Percentiles rank a stretch among this genome's conserved stretches.
phyloP scores from a whole-genome alignment of 345 rosid species.

The Salix koriyanagi region DNA sequence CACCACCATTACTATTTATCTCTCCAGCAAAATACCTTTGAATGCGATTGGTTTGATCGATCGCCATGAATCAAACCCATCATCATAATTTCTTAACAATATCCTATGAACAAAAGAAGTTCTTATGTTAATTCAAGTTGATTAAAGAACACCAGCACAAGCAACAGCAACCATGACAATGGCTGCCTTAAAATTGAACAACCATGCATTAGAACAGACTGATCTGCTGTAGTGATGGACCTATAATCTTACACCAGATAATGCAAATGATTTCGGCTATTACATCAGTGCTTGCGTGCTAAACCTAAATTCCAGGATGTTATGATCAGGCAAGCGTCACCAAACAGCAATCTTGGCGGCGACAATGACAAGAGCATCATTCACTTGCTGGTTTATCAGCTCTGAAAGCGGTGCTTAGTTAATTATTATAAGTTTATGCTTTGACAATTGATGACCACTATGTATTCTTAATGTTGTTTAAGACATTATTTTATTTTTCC shows the following conservation, averaged over 20 bases:
- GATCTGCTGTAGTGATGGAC: background rate
- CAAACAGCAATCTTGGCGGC: background rate
- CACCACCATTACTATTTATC: no score
- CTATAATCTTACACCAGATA: background rate
- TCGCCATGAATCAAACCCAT: no score
- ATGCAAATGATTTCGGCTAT: background rate
- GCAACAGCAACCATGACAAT: background rate
- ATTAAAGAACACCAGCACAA: background rate
- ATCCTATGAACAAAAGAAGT: no score
- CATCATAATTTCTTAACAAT: no score
- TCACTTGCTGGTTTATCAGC: background rate
- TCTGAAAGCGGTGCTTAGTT: background rate
- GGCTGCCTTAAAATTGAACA: background rate
- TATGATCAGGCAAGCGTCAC: slow-evolving; percentile 1
- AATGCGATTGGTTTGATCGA: no score
- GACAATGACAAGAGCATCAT: background rate
- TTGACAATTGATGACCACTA: background rate
- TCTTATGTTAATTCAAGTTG: background rate
- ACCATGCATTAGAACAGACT: background rate
- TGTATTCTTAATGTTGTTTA: no score
- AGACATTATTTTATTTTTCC: no score
- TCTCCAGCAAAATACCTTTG: no score
- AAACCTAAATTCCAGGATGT: background rate
- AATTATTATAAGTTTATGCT: background rate
- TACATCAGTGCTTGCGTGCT: slow-evolving; percentile 8